Base-by-base conservation (phyloP, 2,329 filamentous ascomycete species). In the Penicillium occitanis region DNA sequence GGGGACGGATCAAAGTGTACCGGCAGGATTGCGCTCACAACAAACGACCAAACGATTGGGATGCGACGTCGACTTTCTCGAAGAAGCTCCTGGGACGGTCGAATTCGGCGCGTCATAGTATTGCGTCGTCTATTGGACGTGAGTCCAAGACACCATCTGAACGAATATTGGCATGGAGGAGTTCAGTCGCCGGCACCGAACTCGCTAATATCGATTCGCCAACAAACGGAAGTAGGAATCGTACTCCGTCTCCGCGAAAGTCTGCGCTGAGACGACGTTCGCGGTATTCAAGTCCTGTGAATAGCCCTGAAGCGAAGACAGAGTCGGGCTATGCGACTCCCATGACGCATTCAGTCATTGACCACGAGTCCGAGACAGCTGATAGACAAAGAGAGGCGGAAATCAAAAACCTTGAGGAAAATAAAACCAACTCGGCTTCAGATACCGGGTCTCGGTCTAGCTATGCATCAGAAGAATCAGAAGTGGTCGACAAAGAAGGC, bases 1-100 rank as follows among this genome's bases (percentile, higher is more conserved):
- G 88, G 0, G 95, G 95, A 42, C 87, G 88, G 30, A 95, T 99
- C 79, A 97, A 97, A 75, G 90, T 98, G 0, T 97, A 97, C 75
- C 87, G 95, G 22, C 94, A 98, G 77, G 95, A 99, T 75, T 97
- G 94, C 74, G 95, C 94, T 0, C 92, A 86, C 71, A 79, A 84
- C 59, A 97, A 96, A 78, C 88, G 94, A 5, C 85, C 87, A 64
- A 86, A 88, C 66, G 91, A 93, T 64, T 94, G 90, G 90, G 92
- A 97, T 70, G 88, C 89, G 0, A 85, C 86, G 0, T 94, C 91
- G 17, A 87, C 87, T 7, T 90, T 96, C 71, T 93, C 91, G 10
- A 88, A 87, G 69, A 88, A 87, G 71, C 79, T 91, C 57, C 77
- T 85, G 13, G 75, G 78, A 10, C 79, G 83, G 51, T 84, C 85